These are phyloP conservation scores for Leptosphaerulina australis DNA, from an alignment of 2,329 filamentous ascomycete species.

Conservation along the genomic window DNA sequence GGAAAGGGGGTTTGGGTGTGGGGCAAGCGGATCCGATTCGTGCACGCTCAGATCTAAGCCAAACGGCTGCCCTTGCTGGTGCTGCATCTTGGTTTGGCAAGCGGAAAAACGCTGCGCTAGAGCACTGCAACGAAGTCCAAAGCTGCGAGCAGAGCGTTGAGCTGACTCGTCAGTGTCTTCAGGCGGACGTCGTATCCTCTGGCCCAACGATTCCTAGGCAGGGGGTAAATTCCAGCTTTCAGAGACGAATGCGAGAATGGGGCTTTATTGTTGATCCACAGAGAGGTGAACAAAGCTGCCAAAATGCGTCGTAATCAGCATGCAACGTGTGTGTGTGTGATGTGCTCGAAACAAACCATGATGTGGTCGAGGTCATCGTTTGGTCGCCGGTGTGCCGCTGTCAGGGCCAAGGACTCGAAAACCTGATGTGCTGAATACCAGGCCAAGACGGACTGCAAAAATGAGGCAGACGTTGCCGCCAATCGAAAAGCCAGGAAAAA, in stretches of 20 bases:
- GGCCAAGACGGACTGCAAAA: slow-evolving; percentile 9
- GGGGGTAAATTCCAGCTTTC: slow-evolving; percentile 5
- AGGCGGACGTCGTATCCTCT: slow-evolving; percentile 9
- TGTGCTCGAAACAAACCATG: slow-evolving; percentile 25
- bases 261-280: slow-evolving; percentile 9
- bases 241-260: slow-evolving; percentile 2
- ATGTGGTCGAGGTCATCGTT: slow-evolving; percentile 21
- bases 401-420: slow-evolving; percentile 27
- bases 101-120: slow-evolving; percentile 8
- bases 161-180: slow-evolving; percentile 11
- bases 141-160: slow-evolving; percentile 9
- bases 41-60: slow-evolving; percentile 39
- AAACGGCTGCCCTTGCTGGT: slow-evolving; percentile 40
- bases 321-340: slow-evolving; percentile 11
- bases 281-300: slow-evolving; percentile 4
- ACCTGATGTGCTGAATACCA: slow-evolving; percentile 18
- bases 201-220: slow-evolving; percentile 14
- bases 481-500: slow-evolving; percentile 21
- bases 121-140: neutral
- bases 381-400: slow-evolving; percentile 37
- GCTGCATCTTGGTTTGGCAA: slow-evolving; percentile 39
- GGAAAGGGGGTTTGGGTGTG: slow-evolving; percentile 38
- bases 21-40: slow-evolving; percentile 44
- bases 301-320: slow-evolving; percentile 7
- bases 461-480: slow-evolving; percentile 23